Evolutionary conservation across 345 rosid species (phyloP), one percentile per base, ranked within the genome.

Genomic region (Populus nigra): DNA sequence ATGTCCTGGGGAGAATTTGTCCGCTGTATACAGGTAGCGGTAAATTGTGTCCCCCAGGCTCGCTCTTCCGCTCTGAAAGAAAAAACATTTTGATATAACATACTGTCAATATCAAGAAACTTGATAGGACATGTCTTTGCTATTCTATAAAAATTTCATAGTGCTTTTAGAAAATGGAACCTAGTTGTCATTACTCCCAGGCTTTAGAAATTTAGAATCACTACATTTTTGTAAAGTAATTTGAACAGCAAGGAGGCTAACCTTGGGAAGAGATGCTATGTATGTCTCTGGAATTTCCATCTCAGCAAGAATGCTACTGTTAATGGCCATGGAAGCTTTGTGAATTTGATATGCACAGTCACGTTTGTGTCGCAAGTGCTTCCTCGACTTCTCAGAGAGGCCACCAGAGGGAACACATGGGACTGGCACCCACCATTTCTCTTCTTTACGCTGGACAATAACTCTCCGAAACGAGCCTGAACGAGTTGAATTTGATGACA

Each of bases 371-470:
- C 85, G 77, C 83, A 91, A 84, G 39, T 87, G 88, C 72, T 91
- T 92, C 84, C 92, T 92, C 13, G 97, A 88, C 76, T 87, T 88
- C 77, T 92, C 97, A 25, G 97, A 91, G 38, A 96, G 88, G 36
- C 98, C 97, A 18, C 75, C 88, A 27, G 88, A 73, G 47, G 92
- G 94, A 71, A 96, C 91, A 53, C 93, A 90, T 2, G 99, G 98
- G 72, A 94, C 89, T 1, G 98, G 99, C 62, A 96, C 79, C 98
- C 99, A 94, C 99, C 99, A 96, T 86, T 94, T 94, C 84, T 96
- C 98, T 68, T 96, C 98, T 73, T 88, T 89, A 65, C 93, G 85
- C 74, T 90, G 93, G 71, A 91, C 84, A 73, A 90, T 72, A 27
- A 91, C 88, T 81, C 89, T 90, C 9, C 96, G 85, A 67, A 91